Evolutionary conservation across 768 basidiomycete genomes (phyloP), one percentile per base, ranked within the genome.

Genomic region (Hemileccinum rubropunctum): DNA sequence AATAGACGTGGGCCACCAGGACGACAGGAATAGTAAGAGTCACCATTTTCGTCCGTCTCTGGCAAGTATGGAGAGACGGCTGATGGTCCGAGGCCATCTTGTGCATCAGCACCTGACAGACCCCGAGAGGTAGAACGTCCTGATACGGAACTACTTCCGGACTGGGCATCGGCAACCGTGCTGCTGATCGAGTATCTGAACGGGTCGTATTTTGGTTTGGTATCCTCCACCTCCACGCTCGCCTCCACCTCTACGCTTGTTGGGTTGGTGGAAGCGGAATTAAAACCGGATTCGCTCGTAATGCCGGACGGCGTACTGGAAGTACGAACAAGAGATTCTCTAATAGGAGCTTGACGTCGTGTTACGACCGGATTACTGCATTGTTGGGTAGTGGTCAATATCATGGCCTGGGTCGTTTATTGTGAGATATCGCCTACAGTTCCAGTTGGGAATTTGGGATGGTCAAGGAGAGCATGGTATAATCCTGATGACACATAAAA

Each of bases 1-100:
- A 76, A 88, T 6, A 89, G 60, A 37, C 78, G 77, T 2, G 81
- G 74, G 1, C 86, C 88, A 18, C 79, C 77, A 7, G 84, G 81
- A 21, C 88, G 81, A 58, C 80, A 85, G 6, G 87, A 88, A 23
- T 83, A 72, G 45, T 72, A 70, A 5, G 74, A 75, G 1, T 76
- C 76, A 2, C 73, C 75, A 44, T 74, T 73, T 23, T 74, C 73
- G 4, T 76, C 72, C 1, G 75, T 76, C 54, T 71, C 65, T 5
- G 72, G 75, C 10, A 83, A 65, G 58, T 79, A 83, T 3, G 83
- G 83, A 28, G 56, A 61, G 38, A 64, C 69, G 0, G 75, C 75
- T 23, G 79, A 73, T 3, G 86, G 81, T 0, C 80, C 80, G 4
- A 80, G 68, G 13, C 72, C 77, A 35, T 76, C 69, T 10, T 68